Percentiles rank a stretch among this genome's conserved stretches.
These are phyloP conservation scores for Xanthoconium stramineum DNA, from an alignment of 768 basidiomycete species.

Conservation along the genomic window DNA sequence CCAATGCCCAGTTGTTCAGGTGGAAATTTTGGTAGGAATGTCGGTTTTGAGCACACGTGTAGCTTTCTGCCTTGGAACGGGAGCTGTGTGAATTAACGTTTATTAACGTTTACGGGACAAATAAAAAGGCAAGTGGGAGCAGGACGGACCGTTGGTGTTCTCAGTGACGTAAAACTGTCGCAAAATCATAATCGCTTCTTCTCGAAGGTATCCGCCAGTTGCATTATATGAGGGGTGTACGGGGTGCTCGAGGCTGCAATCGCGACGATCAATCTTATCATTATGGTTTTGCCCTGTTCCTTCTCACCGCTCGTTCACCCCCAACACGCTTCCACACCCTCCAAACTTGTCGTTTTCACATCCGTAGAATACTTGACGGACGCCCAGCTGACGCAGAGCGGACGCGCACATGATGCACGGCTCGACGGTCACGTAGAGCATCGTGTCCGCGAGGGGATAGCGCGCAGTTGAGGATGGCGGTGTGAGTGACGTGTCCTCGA, in stretches of 20 bases:
- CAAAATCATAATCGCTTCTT: slow-evolving; percentile 84
- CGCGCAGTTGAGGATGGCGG: slow-evolving; percentile 34
- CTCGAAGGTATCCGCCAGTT: slow-evolving; percentile 69
- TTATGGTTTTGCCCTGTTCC: not conserved
- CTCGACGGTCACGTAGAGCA: slow-evolving; percentile 96
- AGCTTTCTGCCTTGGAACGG: slow-evolving; percentile 82
- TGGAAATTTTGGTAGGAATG: slow-evolving; percentile 36
- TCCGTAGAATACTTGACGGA: slow-evolving; percentile 87
- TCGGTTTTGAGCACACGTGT: slow-evolving; percentile 85
- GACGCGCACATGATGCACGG: slow-evolving; percentile 99
- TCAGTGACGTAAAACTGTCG: slow-evolving; percentile 91
- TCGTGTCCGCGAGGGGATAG: slow-evolving; percentile 74
- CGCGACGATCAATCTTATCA: not conserved
- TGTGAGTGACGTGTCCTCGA: slow-evolving; percentile 60
- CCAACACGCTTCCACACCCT: slow-evolving; percentile 91
- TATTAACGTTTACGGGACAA: slow-evolving; percentile 7
- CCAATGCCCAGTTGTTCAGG: slow-evolving; percentile 1
- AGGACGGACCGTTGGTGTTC: slow-evolving; percentile 78
- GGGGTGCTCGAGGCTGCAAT: slow-evolving; percentile 62
- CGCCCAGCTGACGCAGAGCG: slow-evolving; percentile 89
- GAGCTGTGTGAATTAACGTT: slow-evolving; percentile 68
- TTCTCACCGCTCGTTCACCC: slow-evolving; percentile 73
- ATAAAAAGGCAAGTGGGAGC: not conserved
- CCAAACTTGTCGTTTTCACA: slow-evolving; percentile 96
- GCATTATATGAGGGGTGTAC: slow-evolving; percentile 73